Conservation (phyloP, 208 protist genomes). For the Leishmania amazonensis region DNA sequence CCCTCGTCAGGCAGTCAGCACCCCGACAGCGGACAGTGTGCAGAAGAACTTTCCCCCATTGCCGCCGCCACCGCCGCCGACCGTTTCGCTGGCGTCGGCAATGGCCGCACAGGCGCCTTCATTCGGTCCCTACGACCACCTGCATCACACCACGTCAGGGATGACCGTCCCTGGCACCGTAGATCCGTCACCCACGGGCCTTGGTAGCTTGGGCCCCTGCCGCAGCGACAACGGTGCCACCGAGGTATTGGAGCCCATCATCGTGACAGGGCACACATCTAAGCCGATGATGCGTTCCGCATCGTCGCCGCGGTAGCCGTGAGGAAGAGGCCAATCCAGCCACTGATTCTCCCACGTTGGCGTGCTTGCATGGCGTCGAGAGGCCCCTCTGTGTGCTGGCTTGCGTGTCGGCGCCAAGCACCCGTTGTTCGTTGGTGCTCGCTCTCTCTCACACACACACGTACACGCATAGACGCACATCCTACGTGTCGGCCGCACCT, state of each 20-base stretch:
- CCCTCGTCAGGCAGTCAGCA: conserved; percentile 17
- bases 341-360: not conserved
- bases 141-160: conserved; percentile 33
- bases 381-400: too few species aligned
- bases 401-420: too few species aligned
- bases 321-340: not conserved
- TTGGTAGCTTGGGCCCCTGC: not conserved
- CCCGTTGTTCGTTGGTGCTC: too few species aligned
- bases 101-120: conserved; percentile 2
- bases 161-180: not conserved
- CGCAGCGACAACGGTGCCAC: conserved; percentile 5
- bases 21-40: not conserved
- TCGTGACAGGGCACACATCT: conserved; percentile 71
- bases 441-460: too few species aligned
- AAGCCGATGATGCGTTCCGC: conserved; percentile 58
- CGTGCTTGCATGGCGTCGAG: not conserved
- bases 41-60: not conserved
- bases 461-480: too few species aligned
- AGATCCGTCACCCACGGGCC: not conserved
- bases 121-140: conserved; percentile 54
- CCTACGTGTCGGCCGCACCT: too few species aligned
- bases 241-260: conserved; percentile 45
- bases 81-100: conserved; percentile 6
- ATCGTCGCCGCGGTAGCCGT: conserved; percentile 15
- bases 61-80: conserved; percentile 19